These are phyloP conservation scores for Spatholobus suberectus DNA, from an alignment of 306 rosid species.

Conservation along the genomic window DNA sequence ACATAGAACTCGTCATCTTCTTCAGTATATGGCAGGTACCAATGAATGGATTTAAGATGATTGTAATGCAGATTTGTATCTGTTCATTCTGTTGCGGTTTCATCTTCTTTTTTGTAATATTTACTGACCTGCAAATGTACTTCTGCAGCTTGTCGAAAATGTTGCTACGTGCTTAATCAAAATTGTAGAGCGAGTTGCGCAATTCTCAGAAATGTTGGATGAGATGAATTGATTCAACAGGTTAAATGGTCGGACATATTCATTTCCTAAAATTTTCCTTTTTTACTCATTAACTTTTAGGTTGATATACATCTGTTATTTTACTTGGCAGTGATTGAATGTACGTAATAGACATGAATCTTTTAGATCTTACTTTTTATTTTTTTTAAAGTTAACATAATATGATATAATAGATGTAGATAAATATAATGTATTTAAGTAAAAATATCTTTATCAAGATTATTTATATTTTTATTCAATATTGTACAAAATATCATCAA, in stretches of 20 bases:
- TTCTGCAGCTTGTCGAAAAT: conserved; percentile 86
- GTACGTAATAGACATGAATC: too few relatives aligned
- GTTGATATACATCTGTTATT: conserved; percentile 40
- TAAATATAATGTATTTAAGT: too few relatives aligned
- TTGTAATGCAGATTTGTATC: neutral
- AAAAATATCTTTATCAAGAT: neutral
- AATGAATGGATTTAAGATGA: conserved; percentile 20
- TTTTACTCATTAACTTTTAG: conserved; percentile 34
- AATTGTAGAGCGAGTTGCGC: conserved; percentile 72
- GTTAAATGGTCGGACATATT: conserved; percentile 63
- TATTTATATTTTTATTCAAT: neutral
- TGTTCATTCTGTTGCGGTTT: neutral
- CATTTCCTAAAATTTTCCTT: conserved; percentile 16
- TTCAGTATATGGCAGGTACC: conserved; percentile 84
- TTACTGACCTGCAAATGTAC: conserved; percentile 37
- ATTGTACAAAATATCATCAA: neutral
- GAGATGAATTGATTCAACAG: conserved; percentile 79
- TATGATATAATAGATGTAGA: neutral
- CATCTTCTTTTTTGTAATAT: conserved; percentile 23
- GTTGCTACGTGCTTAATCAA: conserved; percentile 84
- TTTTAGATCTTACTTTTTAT: neutral
- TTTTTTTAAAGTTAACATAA: neutral
- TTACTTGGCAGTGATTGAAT: conserved; percentile 78
- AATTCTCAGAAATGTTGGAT: conserved; percentile 80
- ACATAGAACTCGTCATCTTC: too few relatives aligned